phyloP scores from a whole-genome alignment of 2,329 filamentous ascomycete genomes.

The Tolypocladium pustulatum region DNA sequence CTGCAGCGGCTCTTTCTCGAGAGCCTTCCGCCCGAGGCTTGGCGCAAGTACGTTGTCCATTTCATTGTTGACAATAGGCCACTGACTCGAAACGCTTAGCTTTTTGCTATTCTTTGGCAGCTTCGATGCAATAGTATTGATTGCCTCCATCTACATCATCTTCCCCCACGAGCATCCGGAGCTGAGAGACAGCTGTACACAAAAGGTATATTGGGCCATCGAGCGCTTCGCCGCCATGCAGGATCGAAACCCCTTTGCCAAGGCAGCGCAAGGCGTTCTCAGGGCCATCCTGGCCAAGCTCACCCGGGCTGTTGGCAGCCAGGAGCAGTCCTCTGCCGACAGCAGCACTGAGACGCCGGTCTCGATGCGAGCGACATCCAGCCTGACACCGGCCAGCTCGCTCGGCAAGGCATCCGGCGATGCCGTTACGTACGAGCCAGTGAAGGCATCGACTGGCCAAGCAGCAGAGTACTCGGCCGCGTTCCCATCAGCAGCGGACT shows the following conservation, averaged over 20 bases:
- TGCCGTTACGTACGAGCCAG: neutral
- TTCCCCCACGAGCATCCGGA: slow-evolving; percentile 46
- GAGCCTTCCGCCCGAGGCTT: slow-evolving; percentile 38
- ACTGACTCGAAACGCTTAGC: slow-evolving; percentile 10
- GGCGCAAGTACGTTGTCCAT: slow-evolving; percentile 22
- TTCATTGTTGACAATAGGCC: neutral
- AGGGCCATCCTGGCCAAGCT: slow-evolving; percentile 44
- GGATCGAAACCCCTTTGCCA: slow-evolving; percentile 41
- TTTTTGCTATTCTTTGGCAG: slow-evolving; percentile 52
- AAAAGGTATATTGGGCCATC: slow-evolving; percentile 50
- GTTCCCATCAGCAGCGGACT: slow-evolving; percentile 13
- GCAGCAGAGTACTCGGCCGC: neutral
- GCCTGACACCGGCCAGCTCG: neutral
- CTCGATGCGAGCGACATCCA: neutral
- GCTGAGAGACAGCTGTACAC: slow-evolving; percentile 32
- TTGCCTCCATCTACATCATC: slow-evolving; percentile 50
- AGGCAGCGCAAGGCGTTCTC: slow-evolving; percentile 42
- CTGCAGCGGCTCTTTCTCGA: slow-evolving; percentile 41
- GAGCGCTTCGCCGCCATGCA: slow-evolving; percentile 48
- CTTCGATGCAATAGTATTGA: slow-evolving; percentile 52
- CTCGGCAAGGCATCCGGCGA: neutral
- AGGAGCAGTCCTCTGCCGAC: slow-evolving; percentile 8
- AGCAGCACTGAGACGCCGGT: slow-evolving; percentile 7
- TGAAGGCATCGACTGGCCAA: neutral
- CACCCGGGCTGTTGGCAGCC: slow-evolving; percentile 34